Conservation (phyloP, 352 stramenopile species). For the Blastocystis sp. region DNA sequence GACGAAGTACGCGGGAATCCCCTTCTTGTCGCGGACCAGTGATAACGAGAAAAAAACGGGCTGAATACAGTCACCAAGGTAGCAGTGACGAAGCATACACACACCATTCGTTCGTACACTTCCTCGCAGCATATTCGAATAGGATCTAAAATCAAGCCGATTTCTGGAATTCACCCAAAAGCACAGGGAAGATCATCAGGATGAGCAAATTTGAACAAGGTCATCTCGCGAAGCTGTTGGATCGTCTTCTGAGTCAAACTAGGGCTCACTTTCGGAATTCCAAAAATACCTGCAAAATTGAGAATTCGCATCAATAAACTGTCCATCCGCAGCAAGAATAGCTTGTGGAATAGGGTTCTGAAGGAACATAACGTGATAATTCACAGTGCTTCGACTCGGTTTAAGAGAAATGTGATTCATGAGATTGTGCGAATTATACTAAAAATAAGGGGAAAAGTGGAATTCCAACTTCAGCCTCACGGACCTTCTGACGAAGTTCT, state of each 20-base stretch:
- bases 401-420: background rate
- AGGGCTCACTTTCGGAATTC: background rate
- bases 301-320: constrained; percentile 59
- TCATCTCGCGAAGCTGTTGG: constrained; percentile 39
- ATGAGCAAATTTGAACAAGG: constrained; percentile 57
- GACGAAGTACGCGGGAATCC: constrained; percentile 15
- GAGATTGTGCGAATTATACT: background rate
- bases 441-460: background rate
- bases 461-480: background rate
- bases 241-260: constrained; percentile 9
- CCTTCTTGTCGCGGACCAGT: background rate
- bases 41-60: constrained; percentile 58
- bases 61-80: constrained; percentile 28
- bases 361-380: constrained; percentile 61
- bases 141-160: background rate
- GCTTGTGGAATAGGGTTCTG: constrained; percentile 59
- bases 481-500: constrained; percentile 46
- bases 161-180: background rate
- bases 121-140: constrained; percentile 41
- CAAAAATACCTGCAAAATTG: constrained; percentile 26
- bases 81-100: constrained; percentile 59
- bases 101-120: background rate
- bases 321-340: constrained; percentile 27
- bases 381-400: background rate
- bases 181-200: constrained; percentile 59